Evolutionary conservation across 2,329 filamentous ascomycete genomes (phyloP).

Genomic region (Xylariaceae sp.): DNA sequence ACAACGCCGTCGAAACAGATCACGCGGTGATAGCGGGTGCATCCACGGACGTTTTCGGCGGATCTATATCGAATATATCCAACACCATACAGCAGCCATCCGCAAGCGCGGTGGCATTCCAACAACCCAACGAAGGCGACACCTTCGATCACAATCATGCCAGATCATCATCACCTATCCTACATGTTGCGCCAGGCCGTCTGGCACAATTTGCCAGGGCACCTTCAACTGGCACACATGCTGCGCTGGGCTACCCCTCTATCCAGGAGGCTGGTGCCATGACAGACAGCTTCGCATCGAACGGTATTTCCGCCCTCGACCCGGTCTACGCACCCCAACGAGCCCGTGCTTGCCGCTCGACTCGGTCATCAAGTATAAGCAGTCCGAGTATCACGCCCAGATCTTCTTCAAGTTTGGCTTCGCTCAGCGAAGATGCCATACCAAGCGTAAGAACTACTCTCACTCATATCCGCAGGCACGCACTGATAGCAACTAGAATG

Average conservation of each 20-base stretch:
- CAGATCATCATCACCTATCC: no score
- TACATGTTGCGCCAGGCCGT: no score
- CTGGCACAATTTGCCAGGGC: background rate
- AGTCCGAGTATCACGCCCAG: background rate
- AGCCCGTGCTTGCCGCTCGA: background rate
- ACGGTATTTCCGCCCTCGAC: constrained; percentile 1
- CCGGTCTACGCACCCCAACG: background rate
- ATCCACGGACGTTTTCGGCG: no score
- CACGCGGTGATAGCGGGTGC: no score
- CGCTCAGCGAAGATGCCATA: no score
- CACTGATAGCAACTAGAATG: no score
- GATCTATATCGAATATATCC: background rate
- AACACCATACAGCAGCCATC: constrained; percentile 2
- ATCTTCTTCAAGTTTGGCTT: no score
- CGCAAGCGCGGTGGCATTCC: background rate
- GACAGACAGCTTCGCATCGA: constrained; percentile 5
- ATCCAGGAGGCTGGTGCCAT: background rate
- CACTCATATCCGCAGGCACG: no score
- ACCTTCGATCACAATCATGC: background rate
- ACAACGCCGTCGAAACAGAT: no score
- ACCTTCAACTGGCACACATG: background rate
- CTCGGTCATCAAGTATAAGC: background rate
- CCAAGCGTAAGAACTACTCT: no score
- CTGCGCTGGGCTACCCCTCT: background rate
- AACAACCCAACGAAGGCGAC: background rate